Percentiles rank a stretch among this genome's conserved stretches.
These are phyloP conservation scores for Oxytropis ochrocephala DNA, from an alignment of 306 rosid species.

Conservation along the genomic window DNA sequence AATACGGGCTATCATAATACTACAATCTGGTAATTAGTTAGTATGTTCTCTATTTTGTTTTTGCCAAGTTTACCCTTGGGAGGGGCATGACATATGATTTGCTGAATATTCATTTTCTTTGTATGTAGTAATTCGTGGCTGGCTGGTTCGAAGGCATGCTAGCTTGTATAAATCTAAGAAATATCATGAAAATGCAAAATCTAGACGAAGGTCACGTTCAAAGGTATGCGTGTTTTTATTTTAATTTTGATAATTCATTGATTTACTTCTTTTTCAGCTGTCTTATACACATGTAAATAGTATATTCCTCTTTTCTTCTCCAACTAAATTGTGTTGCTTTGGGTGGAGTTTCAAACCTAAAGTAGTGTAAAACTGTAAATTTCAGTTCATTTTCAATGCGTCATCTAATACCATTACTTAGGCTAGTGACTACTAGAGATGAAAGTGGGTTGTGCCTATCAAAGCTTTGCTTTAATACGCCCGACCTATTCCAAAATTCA, in stretches of 20 bases:
- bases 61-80: conserved; percentile 3
- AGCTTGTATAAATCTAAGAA: conserved; percentile 23
- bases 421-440: too few species aligned
- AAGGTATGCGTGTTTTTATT: conserved; percentile 47
- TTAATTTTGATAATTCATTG: too few species aligned
- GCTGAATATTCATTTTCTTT: conserved; percentile 13
- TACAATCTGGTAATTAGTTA: conserved; percentile 63
- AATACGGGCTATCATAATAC: conserved; percentile 34
- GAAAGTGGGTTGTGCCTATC: too few species aligned
- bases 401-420: too few species aligned
- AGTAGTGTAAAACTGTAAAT: too few species aligned
- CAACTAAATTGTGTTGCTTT: background rate
- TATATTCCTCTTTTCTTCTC: background rate
- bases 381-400: too few species aligned
- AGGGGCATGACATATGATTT: conserved; percentile 14
- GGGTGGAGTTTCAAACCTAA: too few species aligned
- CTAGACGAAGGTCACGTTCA: conserved; percentile 33
- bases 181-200: conserved; percentile 34
- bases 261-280: background rate
- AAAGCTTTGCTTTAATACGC: too few species aligned
- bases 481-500: too few species aligned
- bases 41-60: conserved; percentile 7
- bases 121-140: conserved; percentile 59
- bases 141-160: conserved; percentile 52
- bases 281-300: background rate